Conservation (phyloP, 495 filamentous ascomycete genomes). For the Sordaria brevicollis region DNA sequence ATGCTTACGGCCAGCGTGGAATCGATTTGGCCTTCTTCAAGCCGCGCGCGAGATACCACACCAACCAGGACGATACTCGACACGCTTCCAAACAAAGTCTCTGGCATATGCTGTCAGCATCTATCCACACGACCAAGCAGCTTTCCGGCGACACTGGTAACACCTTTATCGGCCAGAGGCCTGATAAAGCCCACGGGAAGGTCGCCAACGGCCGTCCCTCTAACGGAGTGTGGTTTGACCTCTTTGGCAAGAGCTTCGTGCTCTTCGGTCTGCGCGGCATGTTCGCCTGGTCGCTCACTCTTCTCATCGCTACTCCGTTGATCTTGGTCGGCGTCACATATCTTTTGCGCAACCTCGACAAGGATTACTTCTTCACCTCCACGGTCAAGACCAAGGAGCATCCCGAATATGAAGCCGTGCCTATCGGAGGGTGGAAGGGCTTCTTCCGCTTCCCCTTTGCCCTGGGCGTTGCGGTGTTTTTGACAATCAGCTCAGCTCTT, state of each 20-base stretch:
- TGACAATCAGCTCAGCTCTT: constrained; percentile 63
- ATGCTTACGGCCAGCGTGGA: constrained; percentile 71
- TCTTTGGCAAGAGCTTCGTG: constrained; percentile 74
- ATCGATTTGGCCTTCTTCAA: constrained; percentile 85
- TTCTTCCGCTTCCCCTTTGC: constrained; percentile 77
- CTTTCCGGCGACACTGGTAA: constrained; percentile 61
- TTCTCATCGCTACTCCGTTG: constrained; percentile 69
- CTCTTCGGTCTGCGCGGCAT: constrained; percentile 70
- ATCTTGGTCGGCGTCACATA: constrained; percentile 59
- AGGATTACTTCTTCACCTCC: constrained; percentile 67
- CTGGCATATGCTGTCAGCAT: constrained; percentile 88
- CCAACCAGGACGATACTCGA: constrained; percentile 71
- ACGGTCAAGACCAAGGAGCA: constrained; percentile 47
- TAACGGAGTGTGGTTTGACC: constrained; percentile 83
- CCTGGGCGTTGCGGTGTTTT: constrained; percentile 54
- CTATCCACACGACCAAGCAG: constrained; percentile 58
- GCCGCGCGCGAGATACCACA: constrained; percentile 84
- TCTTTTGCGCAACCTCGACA: constrained; percentile 57
- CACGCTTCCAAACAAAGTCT: constrained; percentile 68
- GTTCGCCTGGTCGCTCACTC: constrained; percentile 76
- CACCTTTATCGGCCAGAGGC: constrained; percentile 50
- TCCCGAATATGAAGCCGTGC: constrained; percentile 48
- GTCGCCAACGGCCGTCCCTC: constrained; percentile 59
- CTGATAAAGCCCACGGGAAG: constrained; percentile 44
- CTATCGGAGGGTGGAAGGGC: constrained; percentile 67